These are phyloP conservation scores for Yamadazyma pseudoaaseri DNA, from an alignment of 1,139 yeast genomes.

Conservation along the genomic window DNA sequence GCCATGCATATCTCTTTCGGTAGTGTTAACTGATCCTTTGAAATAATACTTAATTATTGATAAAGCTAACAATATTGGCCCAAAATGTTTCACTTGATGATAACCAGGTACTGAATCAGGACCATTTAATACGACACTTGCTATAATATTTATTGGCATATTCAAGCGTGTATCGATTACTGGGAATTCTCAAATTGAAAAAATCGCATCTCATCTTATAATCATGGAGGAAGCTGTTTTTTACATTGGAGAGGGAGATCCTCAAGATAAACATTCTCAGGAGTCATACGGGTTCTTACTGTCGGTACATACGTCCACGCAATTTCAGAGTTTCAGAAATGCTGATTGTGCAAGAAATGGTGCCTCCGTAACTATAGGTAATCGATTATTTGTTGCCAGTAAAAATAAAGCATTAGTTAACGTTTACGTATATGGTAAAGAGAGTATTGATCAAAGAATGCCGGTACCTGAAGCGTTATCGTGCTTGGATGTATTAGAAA, in stretches of 20 bases:
- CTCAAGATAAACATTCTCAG: constrained; percentile 45
- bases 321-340: constrained; percentile 51
- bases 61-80: constrained; percentile 30
- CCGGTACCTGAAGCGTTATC: constrained; percentile 81
- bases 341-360: constrained; percentile 52
- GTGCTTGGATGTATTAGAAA: constrained; percentile 53
- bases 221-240: constrained; percentile 62
- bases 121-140: constrained; percentile 67
- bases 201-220: constrained; percentile 6
- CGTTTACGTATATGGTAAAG: constrained; percentile 75
- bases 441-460: constrained; percentile 76
- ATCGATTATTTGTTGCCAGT: constrained; percentile 60
- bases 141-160: constrained; percentile 85
- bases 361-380: constrained; percentile 40
- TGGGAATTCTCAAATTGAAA: not conserved
- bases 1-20: constrained; percentile 93
- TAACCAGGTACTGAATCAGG: constrained; percentile 66
- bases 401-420: constrained; percentile 69
- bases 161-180: no score
- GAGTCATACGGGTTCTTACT: constrained; percentile 50
- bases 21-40: constrained; percentile 75
- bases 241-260: constrained; percentile 52
- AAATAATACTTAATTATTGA: constrained; percentile 66
- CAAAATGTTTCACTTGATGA: constrained; percentile 49
- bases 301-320: constrained; percentile 52